These are phyloP conservation scores for Elsinoe fawcettii DNA, from an alignment of 2,329 filamentous ascomycete species.

Conservation along the genomic window DNA sequence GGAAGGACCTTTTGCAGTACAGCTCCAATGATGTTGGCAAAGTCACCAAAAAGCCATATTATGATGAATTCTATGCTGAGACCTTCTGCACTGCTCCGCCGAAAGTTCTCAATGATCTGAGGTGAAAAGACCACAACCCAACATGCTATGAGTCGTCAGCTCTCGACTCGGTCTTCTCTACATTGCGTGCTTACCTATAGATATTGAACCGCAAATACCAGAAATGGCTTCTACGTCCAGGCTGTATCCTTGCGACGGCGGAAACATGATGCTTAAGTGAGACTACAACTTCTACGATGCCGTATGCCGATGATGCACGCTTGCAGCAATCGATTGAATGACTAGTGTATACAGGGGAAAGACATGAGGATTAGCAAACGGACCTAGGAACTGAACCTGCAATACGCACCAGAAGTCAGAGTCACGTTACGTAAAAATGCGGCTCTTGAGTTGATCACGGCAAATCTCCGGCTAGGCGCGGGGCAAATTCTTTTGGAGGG, in stretches of 20 bases:
- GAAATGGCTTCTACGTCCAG: constrained; percentile 85
- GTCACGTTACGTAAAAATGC: neutral
- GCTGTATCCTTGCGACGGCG: constrained; percentile 50
- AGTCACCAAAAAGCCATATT: constrained; percentile 86
- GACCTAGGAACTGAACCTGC: neutral
- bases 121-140: constrained; percentile 98
- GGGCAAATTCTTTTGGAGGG: constrained; percentile 7
- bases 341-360: neutral
- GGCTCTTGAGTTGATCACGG: neutral
- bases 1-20: constrained; percentile 84
- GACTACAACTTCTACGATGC: no score
- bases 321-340: neutral
- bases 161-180: neutral
- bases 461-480: neutral
- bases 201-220: constrained; percentile 90
- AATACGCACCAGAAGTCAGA: neutral
- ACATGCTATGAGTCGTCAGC: constrained; percentile 49
- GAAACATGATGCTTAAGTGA: constrained; percentile 40
- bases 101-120: constrained; percentile 93
- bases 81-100: constrained; percentile 73
- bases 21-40: constrained; percentile 93
- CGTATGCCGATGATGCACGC: neutral
- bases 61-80: constrained; percentile 87
- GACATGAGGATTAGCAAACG: neutral
- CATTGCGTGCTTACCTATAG: constrained; percentile 46